A percentile compares a stretch with the other conserved stretches of the same genome.
Conservation (phyloP, 2,329 filamentous ascomycete genomes). For the Blastomyces parvus region DNA sequence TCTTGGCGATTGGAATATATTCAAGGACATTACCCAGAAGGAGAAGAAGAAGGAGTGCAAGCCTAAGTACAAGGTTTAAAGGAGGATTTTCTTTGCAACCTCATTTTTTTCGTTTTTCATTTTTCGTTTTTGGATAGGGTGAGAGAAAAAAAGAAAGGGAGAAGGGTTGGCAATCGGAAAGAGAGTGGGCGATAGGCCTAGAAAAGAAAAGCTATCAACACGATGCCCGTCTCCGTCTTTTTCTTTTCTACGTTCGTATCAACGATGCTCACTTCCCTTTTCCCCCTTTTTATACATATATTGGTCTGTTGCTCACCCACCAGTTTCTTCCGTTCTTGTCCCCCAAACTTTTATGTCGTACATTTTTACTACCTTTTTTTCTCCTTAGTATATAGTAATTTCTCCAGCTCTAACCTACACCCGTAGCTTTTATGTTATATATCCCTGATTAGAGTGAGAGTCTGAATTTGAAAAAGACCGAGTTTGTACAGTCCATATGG, state of each 20-base stretch:
- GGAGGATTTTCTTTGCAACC: background rate
- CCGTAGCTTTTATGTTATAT: background rate
- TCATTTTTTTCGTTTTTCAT: background rate
- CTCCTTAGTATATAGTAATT: background rate
- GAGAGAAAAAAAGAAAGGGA: too few relatives aligned
- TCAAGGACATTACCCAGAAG: background rate
- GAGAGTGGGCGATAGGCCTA: background rate
- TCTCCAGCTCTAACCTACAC: background rate
- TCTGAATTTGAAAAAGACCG: background rate
- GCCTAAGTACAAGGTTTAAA: background rate
- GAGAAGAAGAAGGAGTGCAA: background rate
- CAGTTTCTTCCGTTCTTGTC: background rate
- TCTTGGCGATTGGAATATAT: conserved; percentile 3
- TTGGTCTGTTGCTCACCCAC: background rate
- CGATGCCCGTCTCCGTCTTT: background rate
- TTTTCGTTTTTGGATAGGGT: conserved; percentile 3
- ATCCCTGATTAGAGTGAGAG: background rate
- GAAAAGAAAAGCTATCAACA: background rate
- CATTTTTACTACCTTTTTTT: background rate
- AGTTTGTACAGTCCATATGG: too few relatives aligned
- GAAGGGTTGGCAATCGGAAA: background rate
- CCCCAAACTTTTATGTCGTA: background rate
- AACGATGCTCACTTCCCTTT: background rate
- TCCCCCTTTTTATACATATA: background rate
- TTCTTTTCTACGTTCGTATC: too few relatives aligned